Base-by-base conservation (phyloP, 495 filamentous ascomycete species). In the Xylaria grammica region DNA sequence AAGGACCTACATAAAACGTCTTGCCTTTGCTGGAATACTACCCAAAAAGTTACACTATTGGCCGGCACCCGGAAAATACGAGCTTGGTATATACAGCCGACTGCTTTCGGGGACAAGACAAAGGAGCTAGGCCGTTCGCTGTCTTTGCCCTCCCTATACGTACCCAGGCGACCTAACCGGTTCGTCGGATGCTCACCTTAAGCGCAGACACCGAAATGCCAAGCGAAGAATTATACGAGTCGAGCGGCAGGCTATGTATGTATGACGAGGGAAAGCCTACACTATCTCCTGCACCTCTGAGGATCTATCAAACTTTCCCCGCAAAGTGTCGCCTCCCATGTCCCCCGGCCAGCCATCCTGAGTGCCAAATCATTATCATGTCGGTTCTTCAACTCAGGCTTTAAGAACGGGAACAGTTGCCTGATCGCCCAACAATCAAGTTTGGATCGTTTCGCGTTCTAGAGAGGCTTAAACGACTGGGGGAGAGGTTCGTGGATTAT, bases 1-100 rank as follows among this genome's bases (percentile, higher is more conserved):
- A 27, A 17, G 20, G 4, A 19, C 60, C 10, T 8, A 11, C 34
- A 36, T 36, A 6, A 6, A 36, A n/a, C n/a, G 6, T 36, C 40
- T 42, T 6, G 34, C 20, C 52, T 29, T 20, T 56, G 53, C 15
- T 42, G 15, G 17, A 19, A 45, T 58, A 48, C 56, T 29, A 59
- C 56, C 42, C 20, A 46, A 46, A 10, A 48, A 15, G 22, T 45
- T n/a, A 27, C 34, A 36, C 29, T 36, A 59, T 59, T 48, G 56
- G 56, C 19, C 3, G 27, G 42, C 27, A 32, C 17, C 10, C 44
- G 27, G n/a, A 22, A n/a, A 48, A 36, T 29, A 58, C 36, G 38
- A 58, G n/a, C 26, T 24, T 42, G 40, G 27, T 30, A 13, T 24
- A 13, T 32, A 13, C 44, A 20, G 48, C 2, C n/a, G 13, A 48